phyloP scores from a whole-genome alignment of 2,329 filamentous ascomycete species.

The Ambrosiella beaveri region DNA sequence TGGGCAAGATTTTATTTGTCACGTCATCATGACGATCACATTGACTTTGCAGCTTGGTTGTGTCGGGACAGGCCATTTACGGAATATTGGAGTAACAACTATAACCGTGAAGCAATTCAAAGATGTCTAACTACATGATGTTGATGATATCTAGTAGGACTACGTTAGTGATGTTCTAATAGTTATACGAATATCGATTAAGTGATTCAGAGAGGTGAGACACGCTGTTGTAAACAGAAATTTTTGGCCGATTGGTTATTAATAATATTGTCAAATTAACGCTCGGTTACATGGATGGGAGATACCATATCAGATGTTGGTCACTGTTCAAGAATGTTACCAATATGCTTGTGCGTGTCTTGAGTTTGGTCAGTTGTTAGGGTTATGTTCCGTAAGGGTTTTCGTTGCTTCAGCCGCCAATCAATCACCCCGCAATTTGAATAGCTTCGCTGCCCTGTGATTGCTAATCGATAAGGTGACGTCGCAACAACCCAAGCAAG shows the following conservation, averaged over 20 bases:
- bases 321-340: too few relatives aligned
- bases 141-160: too few relatives aligned
- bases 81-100: background rate
- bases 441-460: background rate
- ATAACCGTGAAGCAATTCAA: background rate
- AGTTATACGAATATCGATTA: too few relatives aligned
- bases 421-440: conserved; percentile 8
- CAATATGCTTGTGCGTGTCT: too few relatives aligned
- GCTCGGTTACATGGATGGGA: too few relatives aligned
- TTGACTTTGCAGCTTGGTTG: background rate
- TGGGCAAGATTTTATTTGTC: background rate
- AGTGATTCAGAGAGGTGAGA: too few relatives aligned
- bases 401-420: background rate
- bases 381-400: background rate
- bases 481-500: background rate
- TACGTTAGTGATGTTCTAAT: too few relatives aligned
- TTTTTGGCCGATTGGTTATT: background rate
- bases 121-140: too few relatives aligned
- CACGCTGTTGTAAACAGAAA: background rate
- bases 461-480: background rate
- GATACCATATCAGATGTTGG: too few relatives aligned
- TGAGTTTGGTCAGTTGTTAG: background rate
- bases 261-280: background rate
- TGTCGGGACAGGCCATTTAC: too few relatives aligned
- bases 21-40: background rate